Evolutionary conservation across 2,329 filamentous ascomycete genomes (phyloP).

Genomic region (Gnomoniopsis sp.): DNA sequence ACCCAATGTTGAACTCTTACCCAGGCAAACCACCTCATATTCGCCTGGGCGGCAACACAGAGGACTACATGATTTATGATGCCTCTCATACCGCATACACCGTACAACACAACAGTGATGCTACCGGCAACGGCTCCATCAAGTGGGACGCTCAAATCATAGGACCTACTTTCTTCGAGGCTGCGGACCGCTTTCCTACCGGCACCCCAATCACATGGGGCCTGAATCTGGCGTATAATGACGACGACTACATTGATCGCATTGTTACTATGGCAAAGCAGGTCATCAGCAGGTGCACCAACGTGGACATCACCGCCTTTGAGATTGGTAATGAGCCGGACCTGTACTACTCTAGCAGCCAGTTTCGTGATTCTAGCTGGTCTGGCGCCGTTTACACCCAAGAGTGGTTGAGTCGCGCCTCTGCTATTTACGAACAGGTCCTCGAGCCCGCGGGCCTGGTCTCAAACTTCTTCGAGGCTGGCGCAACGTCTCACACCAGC

Average conservation of each 20-base stretch:
- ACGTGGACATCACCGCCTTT: slow-evolving; percentile 26
- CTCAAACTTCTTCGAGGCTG: slow-evolving; percentile 45
- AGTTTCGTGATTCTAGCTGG: slow-evolving; percentile 41
- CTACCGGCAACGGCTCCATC: slow-evolving; percentile 35
- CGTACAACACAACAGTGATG: slow-evolving; percentile 35
- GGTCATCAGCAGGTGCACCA: slow-evolving; percentile 21
- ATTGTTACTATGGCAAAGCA: slow-evolving; percentile 37
- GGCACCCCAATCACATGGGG: slow-evolving; percentile 48
- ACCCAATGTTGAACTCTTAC: too few species aligned
- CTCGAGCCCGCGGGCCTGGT: slow-evolving; percentile 36
- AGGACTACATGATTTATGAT: slow-evolving; percentile 46
- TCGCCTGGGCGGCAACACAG: slow-evolving; percentile 48
- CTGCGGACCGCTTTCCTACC: slow-evolving; percentile 44
- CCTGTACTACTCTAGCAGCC: slow-evolving; percentile 34
- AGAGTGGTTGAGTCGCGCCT: slow-evolving; percentile 42
- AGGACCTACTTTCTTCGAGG: slow-evolving; percentile 44
- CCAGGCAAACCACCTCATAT: slow-evolving; percentile 43
- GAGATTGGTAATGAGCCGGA: slow-evolving; percentile 31
- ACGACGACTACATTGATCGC: slow-evolving; percentile 37
- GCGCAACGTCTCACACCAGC: slow-evolving; percentile 46
- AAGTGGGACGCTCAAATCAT: slow-evolving; percentile 42
- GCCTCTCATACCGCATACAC: slow-evolving; percentile 30
- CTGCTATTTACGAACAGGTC: slow-evolving; percentile 40
- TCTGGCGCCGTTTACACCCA: slow-evolving; percentile 38
- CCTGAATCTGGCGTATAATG: slow-evolving; percentile 45